Conservation (phyloP, 306 rosid species). For the Dalbergia cochinchinensis region DNA sequence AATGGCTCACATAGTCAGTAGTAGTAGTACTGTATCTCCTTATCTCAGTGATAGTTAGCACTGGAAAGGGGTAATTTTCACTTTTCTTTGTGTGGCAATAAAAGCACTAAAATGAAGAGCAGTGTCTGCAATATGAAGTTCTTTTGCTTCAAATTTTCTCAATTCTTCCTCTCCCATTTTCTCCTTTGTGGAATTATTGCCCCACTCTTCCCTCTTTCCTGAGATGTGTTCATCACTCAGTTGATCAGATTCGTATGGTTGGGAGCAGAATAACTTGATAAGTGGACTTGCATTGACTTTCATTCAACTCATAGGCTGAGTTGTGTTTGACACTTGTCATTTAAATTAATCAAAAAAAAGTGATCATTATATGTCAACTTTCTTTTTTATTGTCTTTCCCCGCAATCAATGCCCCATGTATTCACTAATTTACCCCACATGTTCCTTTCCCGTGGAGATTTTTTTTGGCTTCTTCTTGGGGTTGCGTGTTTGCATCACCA, state of each 20-base stretch:
- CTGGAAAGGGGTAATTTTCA: constrained; percentile 18
- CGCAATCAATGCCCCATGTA: constrained; percentile 35
- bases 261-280: background rate
- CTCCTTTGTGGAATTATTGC: background rate
- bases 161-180: background rate
- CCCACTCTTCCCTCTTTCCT: background rate
- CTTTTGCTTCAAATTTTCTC: constrained; percentile 25
- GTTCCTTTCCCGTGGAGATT: background rate
- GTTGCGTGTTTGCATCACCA: background rate
- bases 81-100: constrained; percentile 39
- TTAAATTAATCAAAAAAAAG: constrained; percentile 1
- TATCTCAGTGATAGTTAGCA: constrained; percentile 26
- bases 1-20: background rate
- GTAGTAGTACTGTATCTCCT: constrained; percentile 15
- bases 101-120: constrained; percentile 32
- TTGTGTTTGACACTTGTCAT: constrained; percentile 18
- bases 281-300: background rate
- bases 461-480: background rate
- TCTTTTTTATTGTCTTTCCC: background rate
- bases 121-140: constrained; percentile 7
- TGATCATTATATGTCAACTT: constrained; percentile 20
- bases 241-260: background rate
- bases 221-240: background rate
- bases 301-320: background rate
- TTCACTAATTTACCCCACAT: constrained; percentile 5